These are phyloP conservation scores for Talaromyces pinophilus DNA, from an alignment of 2,329 filamentous ascomycete species.

Conservation along the genomic window DNA sequence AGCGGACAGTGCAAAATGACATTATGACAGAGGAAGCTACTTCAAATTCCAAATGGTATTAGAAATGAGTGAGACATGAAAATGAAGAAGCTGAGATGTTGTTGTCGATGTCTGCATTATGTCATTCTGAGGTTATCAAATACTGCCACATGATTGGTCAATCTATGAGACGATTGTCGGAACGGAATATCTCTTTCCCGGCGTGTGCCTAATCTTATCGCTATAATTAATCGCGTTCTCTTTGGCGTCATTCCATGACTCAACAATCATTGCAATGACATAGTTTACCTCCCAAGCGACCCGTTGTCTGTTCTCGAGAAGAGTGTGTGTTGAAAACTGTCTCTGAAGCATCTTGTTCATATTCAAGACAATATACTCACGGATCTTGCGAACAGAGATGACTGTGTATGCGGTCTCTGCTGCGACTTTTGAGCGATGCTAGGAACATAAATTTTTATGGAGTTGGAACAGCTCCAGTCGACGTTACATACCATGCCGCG, in stretches of 20 bases:
- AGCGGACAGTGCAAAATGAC: background rate
- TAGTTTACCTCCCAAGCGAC: background rate
- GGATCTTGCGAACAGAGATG: background rate
- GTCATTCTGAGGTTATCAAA: constrained; percentile 18
- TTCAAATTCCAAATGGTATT: background rate
- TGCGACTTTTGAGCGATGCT: background rate
- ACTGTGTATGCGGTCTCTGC: background rate
- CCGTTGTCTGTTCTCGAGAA: no score
- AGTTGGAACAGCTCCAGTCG: constrained; percentile 17
- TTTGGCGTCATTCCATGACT: background rate
- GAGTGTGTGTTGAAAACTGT: background rate
- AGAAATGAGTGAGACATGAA: background rate
- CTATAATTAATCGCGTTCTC: background rate
- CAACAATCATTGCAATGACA: background rate
- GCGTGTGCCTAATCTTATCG: background rate
- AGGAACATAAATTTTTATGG: constrained; percentile 11
- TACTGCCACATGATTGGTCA: constrained; percentile 11
- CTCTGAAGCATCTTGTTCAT: background rate
- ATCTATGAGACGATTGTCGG: background rate
- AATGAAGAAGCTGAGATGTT: background rate
- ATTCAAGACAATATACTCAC: background rate
- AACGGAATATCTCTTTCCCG: background rate
- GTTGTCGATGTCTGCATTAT: constrained; percentile 15
- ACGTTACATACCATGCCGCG: constrained; percentile 21
- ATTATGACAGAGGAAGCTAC: background rate